Evolutionary conservation across 257 asterid species (phyloP), one percentile per base, ranked within the genome.

Genomic region (Henckelia pumila): DNA sequence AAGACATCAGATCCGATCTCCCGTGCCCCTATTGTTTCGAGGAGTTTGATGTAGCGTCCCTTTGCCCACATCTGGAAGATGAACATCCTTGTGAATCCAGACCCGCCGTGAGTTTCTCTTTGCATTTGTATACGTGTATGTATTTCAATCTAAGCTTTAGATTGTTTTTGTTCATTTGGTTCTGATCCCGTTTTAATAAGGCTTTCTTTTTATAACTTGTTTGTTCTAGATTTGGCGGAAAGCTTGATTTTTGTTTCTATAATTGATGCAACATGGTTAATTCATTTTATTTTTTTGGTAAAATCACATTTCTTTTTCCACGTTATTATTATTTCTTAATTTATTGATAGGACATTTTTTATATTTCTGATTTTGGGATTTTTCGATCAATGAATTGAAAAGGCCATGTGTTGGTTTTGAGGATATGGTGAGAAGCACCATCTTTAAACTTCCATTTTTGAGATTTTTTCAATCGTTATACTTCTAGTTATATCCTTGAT

Each of bases 1-100:
- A 87, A 70, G 96, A 89, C 80, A 68, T 62, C 84, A 85, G 85
- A 50, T 88, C 88, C 70, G 92, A 89, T 73, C 82, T 80, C 32
- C 84, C 88, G 5, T 92, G 96, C 73, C 96, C 96, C 11, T 89
- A 80, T 87, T 92, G 98, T 56, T 86, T 73, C 37, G 95, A 87
- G 67, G 96, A 92, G 63, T 89, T 84, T 59, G 98, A 92, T 77
- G 64, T 83, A 37, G 79, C 82, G n/a, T 87, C 95, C 61, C 91
- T 92, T 70, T 89, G 95, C 81, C 79, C 85, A 4, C 96, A 92
- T 83, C 95, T 92, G 0, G 95, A 92, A 69, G 85, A 85, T 73
- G 88, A 89, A 10, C 96, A 86, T 61, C 74, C 95, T n/a, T 79
- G 71, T 64, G 93, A 87, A 68, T 78, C 95, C 47, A 89, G 74